phyloP scores from a whole-genome alignment of 169 alveolate genomes.

The Condylostoma magnum region DNA sequence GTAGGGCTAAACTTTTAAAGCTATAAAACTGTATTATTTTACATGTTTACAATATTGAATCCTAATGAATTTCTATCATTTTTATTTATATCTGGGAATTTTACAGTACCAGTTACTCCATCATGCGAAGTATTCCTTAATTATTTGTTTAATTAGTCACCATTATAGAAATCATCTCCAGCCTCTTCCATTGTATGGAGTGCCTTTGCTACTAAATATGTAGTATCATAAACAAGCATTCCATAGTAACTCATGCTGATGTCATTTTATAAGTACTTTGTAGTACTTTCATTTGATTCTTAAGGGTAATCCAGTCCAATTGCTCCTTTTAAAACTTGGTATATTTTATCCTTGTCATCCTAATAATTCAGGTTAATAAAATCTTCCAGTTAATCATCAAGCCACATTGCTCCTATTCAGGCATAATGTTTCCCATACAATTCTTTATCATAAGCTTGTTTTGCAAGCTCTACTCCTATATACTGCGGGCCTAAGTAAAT shows the following conservation, averaged over 20 bases:
- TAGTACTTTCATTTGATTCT: neutral
- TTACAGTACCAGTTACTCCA: conserved; percentile 21
- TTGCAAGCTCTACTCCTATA: conserved; percentile 9
- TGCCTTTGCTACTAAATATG: conserved; percentile 12
- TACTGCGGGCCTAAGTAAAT: conserved; percentile 11
- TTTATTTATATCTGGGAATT: conserved; percentile 15
- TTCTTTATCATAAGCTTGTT: conserved; percentile 13
- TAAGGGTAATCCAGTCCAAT: conserved; percentile 5
- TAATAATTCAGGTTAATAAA: neutral
- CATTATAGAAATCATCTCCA: conserved; percentile 26
- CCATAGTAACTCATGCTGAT: neutral
- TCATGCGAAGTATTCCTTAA: neutral
- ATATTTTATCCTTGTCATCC: neutral
- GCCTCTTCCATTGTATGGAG: neutral
- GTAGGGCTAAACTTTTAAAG: conserved; percentile 8
- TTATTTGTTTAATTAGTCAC: conserved; percentile 17
- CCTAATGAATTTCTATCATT: conserved; percentile 33
- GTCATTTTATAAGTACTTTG: neutral
- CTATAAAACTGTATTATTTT: neutral
- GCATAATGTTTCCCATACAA: conserved; percentile 28
- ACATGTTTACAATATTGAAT: neutral
- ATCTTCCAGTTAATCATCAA: neutral
- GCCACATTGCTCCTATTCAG: conserved; percentile 31
- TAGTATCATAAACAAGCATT: conserved; percentile 23
- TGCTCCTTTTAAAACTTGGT: conserved; percentile 25